Evolutionary conservation across 495 filamentous ascomycete genomes (phyloP).

Genomic region (Xylaria bambusicola): DNA sequence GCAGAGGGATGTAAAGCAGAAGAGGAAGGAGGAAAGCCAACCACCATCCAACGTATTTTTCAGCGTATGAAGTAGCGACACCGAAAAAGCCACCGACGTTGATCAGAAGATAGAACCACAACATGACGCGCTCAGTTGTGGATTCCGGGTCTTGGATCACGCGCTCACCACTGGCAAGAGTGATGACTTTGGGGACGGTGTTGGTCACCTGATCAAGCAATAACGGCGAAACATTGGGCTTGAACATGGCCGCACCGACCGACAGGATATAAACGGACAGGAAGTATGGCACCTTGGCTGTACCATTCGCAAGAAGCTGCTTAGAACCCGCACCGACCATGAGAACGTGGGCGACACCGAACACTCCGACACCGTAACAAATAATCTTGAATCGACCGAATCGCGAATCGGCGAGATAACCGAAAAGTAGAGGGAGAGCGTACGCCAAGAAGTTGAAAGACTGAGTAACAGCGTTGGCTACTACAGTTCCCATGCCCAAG

Average conservation of each 20-base stretch:
- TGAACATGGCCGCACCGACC: conserved; percentile 60
- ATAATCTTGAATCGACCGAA: conserved; percentile 65
- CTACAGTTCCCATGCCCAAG: conserved; percentile 60
- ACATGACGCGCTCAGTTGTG: conserved; percentile 64
- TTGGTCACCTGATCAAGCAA: conserved; percentile 60
- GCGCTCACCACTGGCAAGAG: conserved; percentile 47
- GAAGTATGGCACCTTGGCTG: conserved; percentile 59
- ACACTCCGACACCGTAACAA: conserved; percentile 62
- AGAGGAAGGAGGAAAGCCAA: conserved; percentile 69
- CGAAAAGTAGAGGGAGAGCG: conserved; percentile 58
- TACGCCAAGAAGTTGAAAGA: conserved; percentile 65
- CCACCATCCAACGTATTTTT: conserved; percentile 68
- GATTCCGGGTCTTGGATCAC: conserved; percentile 62
- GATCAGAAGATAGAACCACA: conserved; percentile 64
- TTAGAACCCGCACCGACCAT: conserved; percentile 63
- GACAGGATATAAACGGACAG: conserved; percentile 60
- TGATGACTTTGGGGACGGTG: conserved; percentile 47
- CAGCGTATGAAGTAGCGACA: conserved; percentile 51
- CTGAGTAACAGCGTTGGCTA: conserved; percentile 59
- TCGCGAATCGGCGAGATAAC: conserved; percentile 58
- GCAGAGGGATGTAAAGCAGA: conserved; percentile 60
- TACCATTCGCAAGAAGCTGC: conserved; percentile 56
- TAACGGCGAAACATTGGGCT: conserved; percentile 67
- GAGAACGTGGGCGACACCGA: conserved; percentile 66
- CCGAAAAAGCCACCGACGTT: conserved; percentile 67